Evolutionary conservation across 2,329 filamentous ascomycete genomes (phyloP), one percentile per base, ranked within the genome.

Genomic region (Epichloe bromicola): DNA sequence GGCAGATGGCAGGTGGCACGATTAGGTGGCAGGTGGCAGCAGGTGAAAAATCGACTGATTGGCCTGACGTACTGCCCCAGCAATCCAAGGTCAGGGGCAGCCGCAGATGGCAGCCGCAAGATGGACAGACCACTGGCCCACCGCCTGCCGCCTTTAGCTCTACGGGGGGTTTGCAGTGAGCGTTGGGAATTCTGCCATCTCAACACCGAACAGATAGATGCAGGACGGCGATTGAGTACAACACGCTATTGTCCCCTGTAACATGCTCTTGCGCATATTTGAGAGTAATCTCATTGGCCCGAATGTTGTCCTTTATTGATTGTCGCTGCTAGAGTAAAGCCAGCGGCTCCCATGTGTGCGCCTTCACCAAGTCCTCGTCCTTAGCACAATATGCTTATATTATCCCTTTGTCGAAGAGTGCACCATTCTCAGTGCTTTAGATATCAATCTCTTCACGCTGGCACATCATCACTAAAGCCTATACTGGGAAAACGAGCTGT

Each of bases 371-470:
- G 7, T 26, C 17, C 36, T 19, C 2, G 12, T 49, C 30, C 8
- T 43, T 3, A 33, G 47, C 46, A 43, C 38, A 51, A 23, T 51
- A 59, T 59, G 57, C 51, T 57, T 43, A 45, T 48, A 20, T 19
- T 55, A 33, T 43, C 50, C 15, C 49, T 57, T 3, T 53, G 51
- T 38, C 56, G 52, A n/a, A 49, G 48, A 42, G 46, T 37, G 23
- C 30, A 20, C 5, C 52, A 42, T 41, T 41, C 52, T 11, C 26
- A n/a, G 8, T 40, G 45, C 20, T 14, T 26, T 23, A 4, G 46
- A n/a, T 48, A 50, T 15, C 37, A 41, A 26, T 39, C 43, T 46
- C 48, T 41, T 33, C n/a, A 46, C 20, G 5, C 33, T 26, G 47
- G 41, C 20, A 42, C 19, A 23, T 40, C 10, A 3, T 34, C 17